A percentile compares a stretch with the other conserved stretches of the same genome.
Evolutionary conservation across 129 eudicot genomes (phyloP).

Genomic region (Lactuca saligna): DNA sequence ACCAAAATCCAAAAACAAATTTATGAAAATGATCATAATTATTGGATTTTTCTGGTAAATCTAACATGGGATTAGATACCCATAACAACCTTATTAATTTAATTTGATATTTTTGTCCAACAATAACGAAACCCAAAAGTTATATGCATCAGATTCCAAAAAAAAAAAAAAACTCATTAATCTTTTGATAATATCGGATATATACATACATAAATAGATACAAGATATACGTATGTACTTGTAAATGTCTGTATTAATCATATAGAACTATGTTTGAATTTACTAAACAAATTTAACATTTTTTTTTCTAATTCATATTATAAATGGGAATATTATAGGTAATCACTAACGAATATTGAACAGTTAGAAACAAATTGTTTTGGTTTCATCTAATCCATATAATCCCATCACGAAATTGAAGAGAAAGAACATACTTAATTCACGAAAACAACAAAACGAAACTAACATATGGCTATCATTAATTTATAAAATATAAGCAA

Average conservation of each 20-base stretch:
- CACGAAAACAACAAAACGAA: not conserved
- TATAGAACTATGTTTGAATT: not conserved
- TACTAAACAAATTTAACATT: too few species aligned
- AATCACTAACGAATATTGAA: not conserved
- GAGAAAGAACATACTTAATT: not conserved
- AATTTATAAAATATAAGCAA: not conserved
- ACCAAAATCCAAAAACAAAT: conserved; percentile 8
- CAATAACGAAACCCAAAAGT: not conserved
- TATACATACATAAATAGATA: not conserved
- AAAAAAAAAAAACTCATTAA: not conserved
- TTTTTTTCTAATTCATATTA: not conserved
- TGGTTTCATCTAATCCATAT: not conserved
- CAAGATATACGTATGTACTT: not conserved
- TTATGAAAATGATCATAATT: not conserved
- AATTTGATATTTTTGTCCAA: not conserved
- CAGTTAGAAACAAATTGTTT: not conserved
- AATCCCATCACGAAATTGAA: not conserved
- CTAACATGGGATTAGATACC: conserved; percentile 13
- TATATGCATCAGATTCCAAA: not conserved
- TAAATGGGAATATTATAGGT: not conserved
- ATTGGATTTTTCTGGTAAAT: conserved; percentile 13
- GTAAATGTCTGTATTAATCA: not conserved
- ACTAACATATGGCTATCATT: not conserved
- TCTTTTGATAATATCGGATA: not conserved
- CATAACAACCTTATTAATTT: conserved; percentile 1